Evolutionary conservation across 495 filamentous ascomycete genomes (phyloP), one percentile per base, ranked within the genome.

Genomic region (Amphirosellinia nigrospora): DNA sequence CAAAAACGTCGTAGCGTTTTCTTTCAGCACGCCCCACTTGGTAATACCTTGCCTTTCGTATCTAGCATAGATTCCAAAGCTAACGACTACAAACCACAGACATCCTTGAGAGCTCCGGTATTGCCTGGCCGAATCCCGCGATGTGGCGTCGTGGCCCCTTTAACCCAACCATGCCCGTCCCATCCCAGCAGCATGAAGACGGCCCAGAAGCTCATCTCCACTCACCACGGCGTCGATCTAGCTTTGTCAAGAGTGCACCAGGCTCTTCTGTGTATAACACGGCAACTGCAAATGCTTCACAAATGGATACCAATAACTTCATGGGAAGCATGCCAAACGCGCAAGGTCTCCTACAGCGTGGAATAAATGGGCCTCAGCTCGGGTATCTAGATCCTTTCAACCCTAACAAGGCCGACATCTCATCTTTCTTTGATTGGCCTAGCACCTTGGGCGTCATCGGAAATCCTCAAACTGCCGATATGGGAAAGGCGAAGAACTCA

Each of bases 21-120:
- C 93, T 8, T 97, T 96, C 93, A 96, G 75, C 93, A 95, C 85
- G 93, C 92, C 56, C 94, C 94, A 7, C 79, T 92, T 32, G 85
- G 93, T 95, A 81, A 77, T 84, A 78, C 19, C 48, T 41, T 19
- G 53, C 56, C 41, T 19, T 19, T 30, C n/a, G 43, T 2, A 36
- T n/a, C 39, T 28, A 30, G 67, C n/a, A 61, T 64, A 23, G 34
- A 70, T 74, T n/a, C 80, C 61, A 46, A 45, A 64, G 70, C 67
- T 71, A 55, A 74, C 23, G 48, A 53, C n/a, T 38, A 43, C 53
- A 53, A 23, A 6, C 56, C 61, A 13, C 53, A 85, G 92, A 92
- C 48, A 83, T 94, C 13, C 83, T 96, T n/a, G 92, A 95, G 75
- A 85, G 80, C 64, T 90, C 88, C 41, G 86, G 84, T n/a, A 93